Evolutionary conservation across 768 basidiomycete genomes (phyloP), one percentile per base, ranked within the genome.

Genomic region (Chiua virens): DNA sequence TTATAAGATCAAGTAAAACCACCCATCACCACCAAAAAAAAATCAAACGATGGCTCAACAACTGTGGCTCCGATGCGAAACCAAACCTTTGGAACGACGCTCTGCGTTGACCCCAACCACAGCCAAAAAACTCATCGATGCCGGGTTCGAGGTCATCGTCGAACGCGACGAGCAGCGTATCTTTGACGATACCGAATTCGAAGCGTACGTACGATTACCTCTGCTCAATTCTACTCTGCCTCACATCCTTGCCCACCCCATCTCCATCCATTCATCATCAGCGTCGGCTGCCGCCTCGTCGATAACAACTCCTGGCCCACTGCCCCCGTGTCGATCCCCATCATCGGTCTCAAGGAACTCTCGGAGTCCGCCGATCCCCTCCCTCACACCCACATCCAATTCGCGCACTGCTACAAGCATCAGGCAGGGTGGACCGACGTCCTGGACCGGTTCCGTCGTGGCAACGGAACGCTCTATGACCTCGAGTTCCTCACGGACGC

Each of bases 21-120:
- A 28, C 47, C 32, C 30, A 30, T 3, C 2, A 2, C 10, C 30
- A 30, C 10, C 11, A 30, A 30, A 30, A 30, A 30, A 30, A 22
- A 15, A 18, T 30, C 22, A 42, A 8, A 39, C 47, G 28, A 57
- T 52, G 48, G 34, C 9, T 60, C 81, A 62, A 75, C 73, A 71
- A 28, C 79, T 99, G 61, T 99, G 96, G 96, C 82, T 99, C 38
- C 86, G 97, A 59, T 97, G 94, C 75, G 97, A 99, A 77, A 97
- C 86, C 68, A 99, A 98, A 71, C 81, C 85, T 56, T 94, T 95
- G 57, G 97, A 99, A 71, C 84, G 84, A 49, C 90, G 97, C 42
- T 85, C 94, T 25, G 95, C 95, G 8, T 77, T 98, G 56, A 96
- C 94, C 11, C 97, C 97, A 3, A 86, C 89, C 21, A 95, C 91